Conservation (phyloP, 768 basidiomycete genomes). For the Macrolepiota albuminosa region DNA sequence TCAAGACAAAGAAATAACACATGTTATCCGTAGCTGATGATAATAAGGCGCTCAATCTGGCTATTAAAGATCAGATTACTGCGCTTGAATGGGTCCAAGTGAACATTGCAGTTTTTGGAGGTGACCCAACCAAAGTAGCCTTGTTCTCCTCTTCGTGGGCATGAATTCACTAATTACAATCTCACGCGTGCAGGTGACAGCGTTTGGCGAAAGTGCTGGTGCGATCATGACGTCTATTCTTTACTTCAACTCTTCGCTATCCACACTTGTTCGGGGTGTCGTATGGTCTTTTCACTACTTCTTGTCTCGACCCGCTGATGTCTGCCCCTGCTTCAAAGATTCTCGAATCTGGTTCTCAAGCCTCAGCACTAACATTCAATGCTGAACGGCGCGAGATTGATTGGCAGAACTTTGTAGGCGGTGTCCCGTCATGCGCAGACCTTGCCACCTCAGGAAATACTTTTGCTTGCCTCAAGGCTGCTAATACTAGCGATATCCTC, state of each 20-base stretch:
- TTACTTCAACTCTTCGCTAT: not conserved
- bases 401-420: conserved; percentile 27
- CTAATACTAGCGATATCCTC: conserved; percentile 26
- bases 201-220: not conserved
- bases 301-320: not conserved
- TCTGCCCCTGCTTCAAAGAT: conserved; percentile 24
- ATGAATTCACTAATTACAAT: not conserved
- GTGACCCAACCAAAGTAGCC: conserved; percentile 41
- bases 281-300: conserved; percentile 17
- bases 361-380: conserved; percentile 23
- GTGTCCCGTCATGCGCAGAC: conserved; percentile 22
- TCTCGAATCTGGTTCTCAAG: conserved; percentile 36
- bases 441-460: conserved; percentile 24
- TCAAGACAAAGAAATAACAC: conserved; percentile 17
- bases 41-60: conserved; percentile 32
- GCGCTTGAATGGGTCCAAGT: conserved; percentile 47
- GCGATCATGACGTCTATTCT: not conserved
- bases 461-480: conserved; percentile 25
- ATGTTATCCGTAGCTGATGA: conserved; percentile 20
- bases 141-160: no score
- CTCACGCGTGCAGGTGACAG: conserved; percentile 50
- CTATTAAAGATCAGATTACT: conserved; percentile 32
- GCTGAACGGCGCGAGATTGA: conserved; percentile 22
- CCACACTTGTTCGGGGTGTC: conserved; percentile 21
- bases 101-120: conserved; percentile 53